Evolutionary conservation across 768 basidiomycete genomes (phyloP), one percentile per base, ranked within the genome.

Genomic region (Tylopilus intermedius): DNA sequence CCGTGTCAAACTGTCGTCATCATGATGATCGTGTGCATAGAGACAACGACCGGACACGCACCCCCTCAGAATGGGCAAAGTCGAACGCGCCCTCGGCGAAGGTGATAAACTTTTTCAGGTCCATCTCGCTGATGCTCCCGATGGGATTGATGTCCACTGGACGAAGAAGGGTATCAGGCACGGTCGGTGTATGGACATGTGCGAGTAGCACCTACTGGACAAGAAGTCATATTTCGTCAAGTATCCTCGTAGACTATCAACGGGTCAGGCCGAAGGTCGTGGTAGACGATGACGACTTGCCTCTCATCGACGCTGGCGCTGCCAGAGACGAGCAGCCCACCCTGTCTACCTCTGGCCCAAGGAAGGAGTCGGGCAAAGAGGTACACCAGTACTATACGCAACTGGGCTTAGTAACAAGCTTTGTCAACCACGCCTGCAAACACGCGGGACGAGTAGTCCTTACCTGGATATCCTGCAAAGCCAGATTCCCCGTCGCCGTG

Each of bases 261-360:
- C 9, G 9, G 9, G 4, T 43, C 21, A 33, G 42, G 47, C 49
- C 41, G n/a, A 15, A 35, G 18, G 7, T 30, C 22, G 29, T 48
- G 21, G 8, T 4, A 22, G 24, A 37, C 5, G 6, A 37, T 8
- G 30, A 6, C 8, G 30, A 57, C 66, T 27, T 52, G 86, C 92
- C 91, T 95, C 74, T 98, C 96, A 62, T 99, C 96, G 2, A 99
- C 96, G 64, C 98, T 98, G 15, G 96, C 94, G 58, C 91, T 94
- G 2, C 96, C 96, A n/a, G 98, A 79, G 1, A 98, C 96, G 24
- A 98, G 82, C 33, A 99, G 70, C 6, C 92, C 91, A 1, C 96
- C 96, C 38, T 71, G 18, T 18, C 18, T 18, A 18, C 18, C 18
- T 18, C 18, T 18, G 18, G 18, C 18, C 18, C 18, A 18, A 18